Conservation (phyloP, 345 rosid genomes). For the Geranium rotundifolium region DNA sequence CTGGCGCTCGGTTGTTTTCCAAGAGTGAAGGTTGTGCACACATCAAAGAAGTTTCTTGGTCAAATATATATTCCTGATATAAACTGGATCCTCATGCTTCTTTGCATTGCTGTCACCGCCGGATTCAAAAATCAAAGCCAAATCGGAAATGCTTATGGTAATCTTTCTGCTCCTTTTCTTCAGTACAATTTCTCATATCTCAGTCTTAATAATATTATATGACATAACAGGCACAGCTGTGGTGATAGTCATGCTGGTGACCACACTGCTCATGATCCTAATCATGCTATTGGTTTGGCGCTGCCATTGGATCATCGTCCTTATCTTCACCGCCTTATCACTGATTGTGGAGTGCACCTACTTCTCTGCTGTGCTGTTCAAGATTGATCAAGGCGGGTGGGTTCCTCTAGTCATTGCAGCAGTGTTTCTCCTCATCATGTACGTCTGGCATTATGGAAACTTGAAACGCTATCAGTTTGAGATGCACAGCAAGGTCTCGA, state of each 20-base stretch:
- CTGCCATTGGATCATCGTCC: slow-evolving; percentile 23
- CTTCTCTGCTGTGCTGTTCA: slow-evolving; percentile 23
- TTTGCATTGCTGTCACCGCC: slow-evolving; percentile 15
- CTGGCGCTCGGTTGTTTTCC: slow-evolving; percentile 28
- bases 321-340: slow-evolving; percentile 12
- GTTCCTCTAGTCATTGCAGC: slow-evolving; percentile 22
- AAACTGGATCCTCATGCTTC: slow-evolving; percentile 25
- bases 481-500: slow-evolving; percentile 21
- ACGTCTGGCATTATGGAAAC: slow-evolving; percentile 23
- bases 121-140: slow-evolving; percentile 21
- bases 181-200: background rate
- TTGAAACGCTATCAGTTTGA: slow-evolving; percentile 21
- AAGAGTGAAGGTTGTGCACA: slow-evolving; percentile 22
- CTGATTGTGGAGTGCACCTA: slow-evolving; percentile 24
- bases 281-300: slow-evolving; percentile 27
- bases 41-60: slow-evolving; percentile 14
- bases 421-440: slow-evolving; percentile 17
- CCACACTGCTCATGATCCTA: slow-evolving; percentile 23
- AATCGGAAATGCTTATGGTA: slow-evolving; percentile 22
- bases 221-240: slow-evolving; percentile 18
- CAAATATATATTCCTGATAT: slow-evolving; percentile 22
- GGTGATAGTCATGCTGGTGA: slow-evolving; percentile 22
- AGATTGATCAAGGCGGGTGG: slow-evolving; percentile 29
- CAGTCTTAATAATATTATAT: background rate
- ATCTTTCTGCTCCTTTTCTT: background rate